A percentile compares a stretch with the other conserved stretches of the same genome.
phyloP scores from a whole-genome alignment of 352 stramenopile species.

The Pythium guiyangense region DNA sequence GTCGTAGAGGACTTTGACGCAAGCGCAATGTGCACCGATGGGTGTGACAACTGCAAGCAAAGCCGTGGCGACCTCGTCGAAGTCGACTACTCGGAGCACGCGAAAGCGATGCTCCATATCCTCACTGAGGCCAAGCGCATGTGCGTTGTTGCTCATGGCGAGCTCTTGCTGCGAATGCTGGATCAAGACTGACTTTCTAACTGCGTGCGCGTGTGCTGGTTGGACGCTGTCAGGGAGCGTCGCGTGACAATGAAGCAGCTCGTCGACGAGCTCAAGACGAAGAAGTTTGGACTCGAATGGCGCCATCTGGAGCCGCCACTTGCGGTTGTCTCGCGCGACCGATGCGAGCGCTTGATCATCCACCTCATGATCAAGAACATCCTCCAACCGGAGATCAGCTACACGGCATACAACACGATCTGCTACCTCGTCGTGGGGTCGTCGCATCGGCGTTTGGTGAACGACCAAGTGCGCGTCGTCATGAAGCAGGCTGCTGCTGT shows the following conservation, averaged over 20 bases:
- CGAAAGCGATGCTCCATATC: conserved; percentile 42
- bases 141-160: conserved; percentile 16
- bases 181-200: not conserved
- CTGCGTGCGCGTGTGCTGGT: not conserved
- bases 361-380: conserved; percentile 41
- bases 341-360: conserved; percentile 50
- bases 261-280: conserved; percentile 60
- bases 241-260: conserved; percentile 66
- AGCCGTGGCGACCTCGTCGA: conserved; percentile 13
- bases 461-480: conserved; percentile 10
- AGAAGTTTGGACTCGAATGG: conserved; percentile 37
- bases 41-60: conserved; percentile 49
- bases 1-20: conserved; percentile 36
- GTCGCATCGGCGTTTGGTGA: conserved; percentile 24
- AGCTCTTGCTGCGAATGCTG: not conserved
- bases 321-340: conserved; percentile 22
- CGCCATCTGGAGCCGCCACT: conserved; percentile 32
- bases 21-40: conserved; percentile 27
- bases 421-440: conserved; percentile 57
- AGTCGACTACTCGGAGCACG: conserved; percentile 44
- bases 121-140: conserved; percentile 40
- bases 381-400: conserved; percentile 67
- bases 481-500: conserved; percentile 7
- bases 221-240: conserved; percentile 29
- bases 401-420: conserved; percentile 72